Evolutionary conservation across 139 green algal genomes (phyloP).

Genomic region (Nannochloris sp.): DNA sequence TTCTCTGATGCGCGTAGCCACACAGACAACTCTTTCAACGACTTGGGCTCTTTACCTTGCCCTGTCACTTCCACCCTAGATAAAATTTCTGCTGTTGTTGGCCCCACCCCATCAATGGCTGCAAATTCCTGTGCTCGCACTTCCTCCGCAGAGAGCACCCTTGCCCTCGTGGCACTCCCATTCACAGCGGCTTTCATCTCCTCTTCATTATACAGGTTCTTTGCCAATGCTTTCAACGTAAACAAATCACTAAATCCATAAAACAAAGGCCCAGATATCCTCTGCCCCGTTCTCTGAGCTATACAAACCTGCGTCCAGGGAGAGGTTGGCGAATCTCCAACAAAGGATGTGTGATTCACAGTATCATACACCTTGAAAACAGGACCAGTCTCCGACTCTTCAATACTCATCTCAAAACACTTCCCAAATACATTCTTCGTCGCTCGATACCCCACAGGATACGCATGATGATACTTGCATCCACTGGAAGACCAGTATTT

Average conservation of each 20-base stretch:
- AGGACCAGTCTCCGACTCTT: slow-evolving; percentile 14
- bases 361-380: slow-evolving; percentile 28
- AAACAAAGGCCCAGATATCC: slow-evolving; percentile 43
- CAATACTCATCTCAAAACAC: slow-evolving; percentile 34
- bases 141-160: slow-evolving; percentile 8
- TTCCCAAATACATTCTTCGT: slow-evolving; percentile 34
- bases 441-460: slow-evolving; percentile 40
- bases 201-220: slow-evolving; percentile 18
- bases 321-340: slow-evolving; percentile 30
- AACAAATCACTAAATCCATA: slow-evolving; percentile 41
- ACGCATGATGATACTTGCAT: slow-evolving; percentile 46
- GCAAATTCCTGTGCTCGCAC: slow-evolving; percentile 24
- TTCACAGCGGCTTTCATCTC: slow-evolving; percentile 33
- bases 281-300: slow-evolving; percentile 28
- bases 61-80: slow-evolving; percentile 24
- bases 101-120: slow-evolving; percentile 31
- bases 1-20: slow-evolving; percentile 14
- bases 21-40: slow-evolving; percentile 6
- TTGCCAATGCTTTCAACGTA: slow-evolving; percentile 34
- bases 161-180: slow-evolving; percentile 4
- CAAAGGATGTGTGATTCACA: slow-evolving; percentile 13
- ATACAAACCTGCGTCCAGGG: slow-evolving; percentile 46
- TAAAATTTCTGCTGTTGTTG: slow-evolving; percentile 29
- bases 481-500: slow-evolving; percentile 38
- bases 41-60: slow-evolving; percentile 7